Percentiles rank a stretch among this genome's conserved stretches.
Evolutionary conservation across 2,329 filamentous ascomycete genomes (phyloP).

Genomic region (Colletotrichum musae): DNA sequence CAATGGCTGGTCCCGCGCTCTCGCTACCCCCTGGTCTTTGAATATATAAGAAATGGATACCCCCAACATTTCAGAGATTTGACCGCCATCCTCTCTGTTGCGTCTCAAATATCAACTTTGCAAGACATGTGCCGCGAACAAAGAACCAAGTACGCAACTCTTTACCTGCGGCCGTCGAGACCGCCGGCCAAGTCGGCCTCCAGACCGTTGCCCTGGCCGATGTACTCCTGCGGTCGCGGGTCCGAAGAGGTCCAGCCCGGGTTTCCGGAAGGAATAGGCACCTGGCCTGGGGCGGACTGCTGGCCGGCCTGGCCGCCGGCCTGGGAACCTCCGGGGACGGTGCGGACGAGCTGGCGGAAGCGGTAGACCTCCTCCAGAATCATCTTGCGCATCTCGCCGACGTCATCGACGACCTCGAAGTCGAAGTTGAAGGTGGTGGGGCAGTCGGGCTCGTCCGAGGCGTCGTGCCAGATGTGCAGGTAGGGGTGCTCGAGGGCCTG

Average conservation of each 20-base stretch:
- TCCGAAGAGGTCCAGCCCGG: conserved; percentile 73
- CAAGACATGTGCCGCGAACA: conserved; percentile 6
- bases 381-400: conserved; percentile 95
- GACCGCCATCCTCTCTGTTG: conserved; percentile 4
- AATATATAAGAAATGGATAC: conserved; percentile 15
- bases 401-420: conserved; percentile 97
- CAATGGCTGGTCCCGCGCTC: conserved; percentile 9
- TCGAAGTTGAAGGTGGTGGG: conserved; percentile 97
- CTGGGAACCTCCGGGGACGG: conserved; percentile 58
- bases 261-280: conserved; percentile 67
- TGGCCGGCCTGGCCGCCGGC: conserved; percentile 50
- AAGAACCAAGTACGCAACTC: not conserved
- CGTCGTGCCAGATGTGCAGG: conserved; percentile 98
- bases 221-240: conserved; percentile 72
- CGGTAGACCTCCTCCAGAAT: conserved; percentile 93
- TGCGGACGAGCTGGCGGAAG: conserved; percentile 79
- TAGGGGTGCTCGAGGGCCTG: conserved; percentile 96
- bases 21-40: conserved; percentile 12
- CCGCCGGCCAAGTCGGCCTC: conserved; percentile 74
- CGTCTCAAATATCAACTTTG: conserved; percentile 26
- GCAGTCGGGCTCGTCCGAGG: conserved; percentile 94
- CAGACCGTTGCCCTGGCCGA: conserved; percentile 62
- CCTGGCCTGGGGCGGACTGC: conserved; percentile 57
- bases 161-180: conserved; percentile 62
- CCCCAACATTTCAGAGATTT: conserved; percentile 8